These are phyloP conservation scores for Ostreobium quekettii DNA, from an alignment of 139 green algal genomes.

Conservation along the genomic window DNA sequence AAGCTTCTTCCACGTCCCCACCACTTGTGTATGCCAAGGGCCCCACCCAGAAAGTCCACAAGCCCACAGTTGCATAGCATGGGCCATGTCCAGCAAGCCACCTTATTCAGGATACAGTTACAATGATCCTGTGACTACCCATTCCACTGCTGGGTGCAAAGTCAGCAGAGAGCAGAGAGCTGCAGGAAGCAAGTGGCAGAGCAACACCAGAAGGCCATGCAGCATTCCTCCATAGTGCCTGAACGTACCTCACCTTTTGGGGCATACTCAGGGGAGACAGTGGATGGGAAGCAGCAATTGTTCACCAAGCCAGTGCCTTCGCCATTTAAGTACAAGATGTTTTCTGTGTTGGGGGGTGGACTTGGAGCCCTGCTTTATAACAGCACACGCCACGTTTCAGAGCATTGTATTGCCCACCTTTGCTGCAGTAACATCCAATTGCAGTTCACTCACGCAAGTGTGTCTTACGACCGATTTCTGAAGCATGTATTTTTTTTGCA, in stretches of 20 bases:
- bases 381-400: background rate
- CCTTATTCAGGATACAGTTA: too few relatives aligned
- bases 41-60: too few relatives aligned
- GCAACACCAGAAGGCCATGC: background rate
- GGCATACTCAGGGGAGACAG: slow-evolving; percentile 76
- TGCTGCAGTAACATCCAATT: background rate
- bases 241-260: slow-evolving; percentile 60
- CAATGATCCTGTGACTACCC: background rate
- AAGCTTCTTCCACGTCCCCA: too few relatives aligned
- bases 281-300: slow-evolving; percentile 92
- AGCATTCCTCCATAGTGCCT: background rate
- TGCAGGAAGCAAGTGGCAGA: background rate
- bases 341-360: slow-evolving; percentile 37
- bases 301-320: slow-evolving; percentile 72
- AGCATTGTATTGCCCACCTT: background rate
- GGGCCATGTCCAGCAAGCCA: too few relatives aligned
- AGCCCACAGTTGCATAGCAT: too few relatives aligned
- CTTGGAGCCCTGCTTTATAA: slow-evolving; percentile 6
- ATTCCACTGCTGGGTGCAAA: background rate
- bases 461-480: background rate
- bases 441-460: too few relatives aligned
- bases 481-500: background rate
- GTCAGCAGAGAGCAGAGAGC: background rate
- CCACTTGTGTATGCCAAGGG: too few relatives aligned
- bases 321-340: slow-evolving; percentile 90